A percentile compares a stretch with the other conserved stretches of the same genome.
phyloP scores from a whole-genome alignment of 352 stramenopile species.

The Peronosclerospora sorghi region DNA sequence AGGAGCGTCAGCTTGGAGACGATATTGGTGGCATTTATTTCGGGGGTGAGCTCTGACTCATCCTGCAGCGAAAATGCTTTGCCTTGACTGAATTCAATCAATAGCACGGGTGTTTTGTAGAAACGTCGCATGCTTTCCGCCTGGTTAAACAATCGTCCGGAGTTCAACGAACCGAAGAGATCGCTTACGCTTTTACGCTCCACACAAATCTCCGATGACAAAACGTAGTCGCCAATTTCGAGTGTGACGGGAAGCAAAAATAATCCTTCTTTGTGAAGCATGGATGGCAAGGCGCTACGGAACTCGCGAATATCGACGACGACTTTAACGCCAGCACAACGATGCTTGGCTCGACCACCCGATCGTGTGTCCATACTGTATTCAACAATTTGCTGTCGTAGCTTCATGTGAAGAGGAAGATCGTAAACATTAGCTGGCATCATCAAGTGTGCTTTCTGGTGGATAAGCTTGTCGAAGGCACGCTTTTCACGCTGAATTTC shows the following conservation, averaged over 20 bases:
- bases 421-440: constrained; percentile 82
- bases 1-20: constrained; percentile 93
- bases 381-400: constrained; percentile 34
- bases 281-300: constrained; percentile 89
- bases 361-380: constrained; percentile 83
- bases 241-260: constrained; percentile 91
- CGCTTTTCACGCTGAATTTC: constrained; percentile 92
- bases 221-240: constrained; percentile 95
- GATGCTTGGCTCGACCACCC: constrained; percentile 32
- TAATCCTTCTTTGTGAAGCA: constrained; percentile 93
- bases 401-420: constrained; percentile 68
- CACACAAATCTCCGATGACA: constrained; percentile 95
- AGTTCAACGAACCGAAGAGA: constrained; percentile 94
- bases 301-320: constrained; percentile 98
- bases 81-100: constrained; percentile 92
- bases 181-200: constrained; percentile 94
- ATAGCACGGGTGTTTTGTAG: constrained; percentile 86
- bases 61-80: constrained; percentile 84
- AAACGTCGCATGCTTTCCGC: constrained; percentile 72
- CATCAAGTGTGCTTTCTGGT: constrained; percentile 90
- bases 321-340: constrained; percentile 43
- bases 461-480: constrained; percentile 93
- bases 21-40: constrained; percentile 90
- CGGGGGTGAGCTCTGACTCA: constrained; percentile 80
- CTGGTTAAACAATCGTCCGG: constrained; percentile 93